These are phyloP conservation scores for Sporothrix variecibatus DNA, from an alignment of 2,329 filamentous ascomycete species.

Conservation along the genomic window DNA sequence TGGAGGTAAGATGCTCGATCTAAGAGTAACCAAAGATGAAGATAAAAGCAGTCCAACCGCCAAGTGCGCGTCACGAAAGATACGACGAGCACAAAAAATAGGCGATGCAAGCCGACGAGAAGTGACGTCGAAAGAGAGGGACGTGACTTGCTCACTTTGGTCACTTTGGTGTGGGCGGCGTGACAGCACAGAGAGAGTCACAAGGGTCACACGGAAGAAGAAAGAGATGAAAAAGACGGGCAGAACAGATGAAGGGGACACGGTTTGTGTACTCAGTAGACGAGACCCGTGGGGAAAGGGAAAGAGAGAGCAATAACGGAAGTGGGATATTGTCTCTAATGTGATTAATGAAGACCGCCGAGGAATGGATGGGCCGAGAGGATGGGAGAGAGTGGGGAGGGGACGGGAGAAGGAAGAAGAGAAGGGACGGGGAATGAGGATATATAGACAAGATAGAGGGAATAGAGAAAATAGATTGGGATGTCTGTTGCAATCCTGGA, in stretches of 20 bases:
- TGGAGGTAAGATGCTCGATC: not conserved
- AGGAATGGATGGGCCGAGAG: constrained; percentile 3
- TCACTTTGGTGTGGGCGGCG: not conserved
- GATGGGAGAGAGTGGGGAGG: not conserved
- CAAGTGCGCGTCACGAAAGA: not conserved
- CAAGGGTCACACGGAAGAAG: not conserved
- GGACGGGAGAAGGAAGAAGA: not conserved
- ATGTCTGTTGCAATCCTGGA: not conserved
- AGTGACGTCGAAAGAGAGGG: not conserved
- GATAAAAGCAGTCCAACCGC: not conserved
- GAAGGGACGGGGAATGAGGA: not conserved
- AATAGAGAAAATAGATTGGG: not conserved
- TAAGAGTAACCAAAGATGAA: not conserved
- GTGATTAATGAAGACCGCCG: not conserved
- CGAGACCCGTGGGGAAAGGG: not conserved
- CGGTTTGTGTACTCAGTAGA: not conserved
- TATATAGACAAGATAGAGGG: constrained; percentile 3
- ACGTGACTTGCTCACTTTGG: not conserved
- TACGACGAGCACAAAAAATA: not conserved
- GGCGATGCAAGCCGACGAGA: not conserved
- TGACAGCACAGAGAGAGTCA: not conserved
- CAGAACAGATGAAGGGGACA: constrained; percentile 6
- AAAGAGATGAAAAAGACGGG: not conserved
- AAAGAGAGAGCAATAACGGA: not conserved
- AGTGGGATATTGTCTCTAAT: not conserved